Base-by-base conservation (phyloP, 257 asterid genomes). In the Craterostigma plantagineum region DNA sequence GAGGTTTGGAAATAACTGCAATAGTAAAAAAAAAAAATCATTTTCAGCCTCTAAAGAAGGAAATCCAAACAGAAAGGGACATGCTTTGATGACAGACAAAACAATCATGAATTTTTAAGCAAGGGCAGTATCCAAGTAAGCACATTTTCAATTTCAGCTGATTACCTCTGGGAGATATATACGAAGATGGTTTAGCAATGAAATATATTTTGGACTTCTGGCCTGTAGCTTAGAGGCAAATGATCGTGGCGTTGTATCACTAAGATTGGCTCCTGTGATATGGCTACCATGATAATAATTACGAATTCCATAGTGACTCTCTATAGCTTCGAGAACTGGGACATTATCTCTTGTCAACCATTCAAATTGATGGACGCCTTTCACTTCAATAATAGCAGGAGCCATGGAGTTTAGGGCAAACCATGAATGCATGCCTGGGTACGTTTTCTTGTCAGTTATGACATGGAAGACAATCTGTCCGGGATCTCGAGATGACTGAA, bases 381-480 rank as follows among this genome's bases (percentile, higher is more conserved):
- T 87, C 17, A 87, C 95, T 68, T 87, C 98, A 62, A 87, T 66
- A 46, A 77, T 71, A 51, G 95, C 95, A 37, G 95, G 95, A 61
- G 77, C 58, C 35, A 72, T 49, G 13, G 98, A 77, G 65, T 82
- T 75, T 56, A 87, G 49, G 17, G 98, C 95, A 64, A 87, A 82
- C 98, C 98, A 87, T 17, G 98, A 79, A 57, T 82, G 98, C 98
- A 87, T 87, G 65, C 93, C 98, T 47, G 98, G 93, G 65, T 82
- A 82, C 52, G 98, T 82, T 79, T 87, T 87, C 77, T 83, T 82
- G 75, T 87, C 95, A n/a, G 98, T 87, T 39, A 87, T 74, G 69
- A 87, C 86, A 63, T 87, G 98, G 77, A 87, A 87, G 70, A 82
- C 93, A 59, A 79, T 66, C 70, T 70, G 79, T 43, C 56, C 69